These are phyloP conservation scores for Didymella pinodella DNA, from an alignment of 2,329 filamentous ascomycete species.

Conservation along the genomic window DNA sequence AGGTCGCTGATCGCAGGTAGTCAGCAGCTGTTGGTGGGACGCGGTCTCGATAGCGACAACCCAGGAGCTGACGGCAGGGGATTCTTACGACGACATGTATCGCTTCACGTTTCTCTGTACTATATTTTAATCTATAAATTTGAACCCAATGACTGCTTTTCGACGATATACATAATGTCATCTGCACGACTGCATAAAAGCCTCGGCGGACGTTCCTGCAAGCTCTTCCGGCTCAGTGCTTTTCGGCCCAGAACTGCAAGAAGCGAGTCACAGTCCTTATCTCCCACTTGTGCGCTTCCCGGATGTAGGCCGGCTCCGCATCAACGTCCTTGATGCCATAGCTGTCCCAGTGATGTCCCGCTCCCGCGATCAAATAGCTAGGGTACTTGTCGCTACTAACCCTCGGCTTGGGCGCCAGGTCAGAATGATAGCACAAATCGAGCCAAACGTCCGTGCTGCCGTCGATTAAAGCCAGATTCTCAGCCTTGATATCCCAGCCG, in stretches of 20 bases:
- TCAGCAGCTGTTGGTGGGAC: neutral
- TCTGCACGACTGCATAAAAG: neutral
- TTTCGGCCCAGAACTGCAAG: constrained; percentile 26
- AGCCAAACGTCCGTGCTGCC: constrained; percentile 63
- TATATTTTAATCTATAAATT: neutral
- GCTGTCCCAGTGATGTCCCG: constrained; percentile 63
- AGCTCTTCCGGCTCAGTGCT: constrained; percentile 1
- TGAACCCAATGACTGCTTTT: neutral
- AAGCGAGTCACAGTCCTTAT: constrained; percentile 56
- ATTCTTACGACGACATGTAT: neutral
- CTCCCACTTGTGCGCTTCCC: constrained; percentile 61
- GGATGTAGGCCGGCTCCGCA: constrained; percentile 61
- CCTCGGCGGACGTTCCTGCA: neutral
- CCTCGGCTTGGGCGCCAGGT: constrained; percentile 49
- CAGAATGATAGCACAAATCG: constrained; percentile 61
- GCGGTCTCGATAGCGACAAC: too few species aligned
- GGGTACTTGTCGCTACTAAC: constrained; percentile 56
- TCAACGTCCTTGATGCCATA: constrained; percentile 51
- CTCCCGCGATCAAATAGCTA: constrained; percentile 59
- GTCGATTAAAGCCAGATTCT: constrained; percentile 61
- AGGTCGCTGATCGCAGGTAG: constrained; percentile 1
- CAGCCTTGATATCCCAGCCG: constrained; percentile 56
- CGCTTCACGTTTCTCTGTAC: neutral
- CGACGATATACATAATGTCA: neutral
- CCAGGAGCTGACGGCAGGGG: neutral